Conservation (phyloP, 139 green algal genomes). For the Picochlorum sp. region DNA sequence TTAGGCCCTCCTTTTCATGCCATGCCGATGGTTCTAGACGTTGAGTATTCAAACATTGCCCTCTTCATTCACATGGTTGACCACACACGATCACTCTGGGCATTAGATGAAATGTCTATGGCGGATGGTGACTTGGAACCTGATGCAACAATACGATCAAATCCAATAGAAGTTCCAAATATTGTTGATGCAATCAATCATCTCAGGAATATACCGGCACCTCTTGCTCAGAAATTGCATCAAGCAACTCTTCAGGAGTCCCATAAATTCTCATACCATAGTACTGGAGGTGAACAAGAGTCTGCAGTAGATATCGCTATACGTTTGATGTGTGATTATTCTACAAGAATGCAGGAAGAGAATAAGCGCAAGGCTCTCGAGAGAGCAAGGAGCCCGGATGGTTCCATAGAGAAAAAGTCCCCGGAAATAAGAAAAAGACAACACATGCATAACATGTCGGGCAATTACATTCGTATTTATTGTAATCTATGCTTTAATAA, state of each 20-base stretch:
- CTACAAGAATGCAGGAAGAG: background rate
- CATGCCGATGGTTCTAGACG: background rate
- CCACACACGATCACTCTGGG: background rate
- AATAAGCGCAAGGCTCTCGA: background rate
- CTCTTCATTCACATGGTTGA: constrained; percentile 10
- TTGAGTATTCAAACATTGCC: constrained; percentile 8
- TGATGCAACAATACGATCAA: background rate
- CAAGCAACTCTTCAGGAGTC: background rate
- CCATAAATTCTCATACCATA: constrained; percentile 5
- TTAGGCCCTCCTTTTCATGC: constrained; percentile 13
- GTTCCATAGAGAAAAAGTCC: too few relatives aligned
- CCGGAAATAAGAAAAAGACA: too few relatives aligned
- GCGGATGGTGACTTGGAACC: constrained; percentile 7
- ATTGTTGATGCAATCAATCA: constrained; percentile 2
- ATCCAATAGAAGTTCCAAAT: constrained; percentile 5
- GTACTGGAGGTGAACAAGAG: background rate
- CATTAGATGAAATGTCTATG: background rate
- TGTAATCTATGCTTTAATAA: background rate
- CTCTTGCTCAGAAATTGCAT: background rate
- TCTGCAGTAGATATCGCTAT: background rate
- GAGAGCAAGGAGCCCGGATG: too few relatives aligned
- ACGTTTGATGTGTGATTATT: constrained; percentile 6
- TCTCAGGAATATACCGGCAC: background rate
- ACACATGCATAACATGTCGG: too few relatives aligned
- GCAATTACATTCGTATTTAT: too few relatives aligned